phyloP scores from a whole-genome alignment of 345 rosid species.

The Schrenkiella parvula region DNA sequence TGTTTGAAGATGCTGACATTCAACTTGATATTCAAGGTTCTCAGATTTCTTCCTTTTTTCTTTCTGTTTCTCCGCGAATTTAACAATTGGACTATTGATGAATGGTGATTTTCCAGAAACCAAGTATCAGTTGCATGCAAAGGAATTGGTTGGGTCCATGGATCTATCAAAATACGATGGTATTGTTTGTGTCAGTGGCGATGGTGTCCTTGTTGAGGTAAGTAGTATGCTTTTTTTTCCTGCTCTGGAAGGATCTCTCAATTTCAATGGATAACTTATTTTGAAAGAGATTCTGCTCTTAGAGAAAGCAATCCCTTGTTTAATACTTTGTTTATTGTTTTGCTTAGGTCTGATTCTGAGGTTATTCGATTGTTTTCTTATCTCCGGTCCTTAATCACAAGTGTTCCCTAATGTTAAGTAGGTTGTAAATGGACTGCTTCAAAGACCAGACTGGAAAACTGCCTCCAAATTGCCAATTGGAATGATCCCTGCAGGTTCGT shows the following conservation, averaged over 20 bases:
- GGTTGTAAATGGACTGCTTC: constrained; percentile 95
- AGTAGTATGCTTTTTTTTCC: background rate
- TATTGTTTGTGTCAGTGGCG: constrained; percentile 94
- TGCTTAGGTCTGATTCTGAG: background rate
- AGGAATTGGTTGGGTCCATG: constrained; percentile 55
- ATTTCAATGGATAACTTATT: background rate
- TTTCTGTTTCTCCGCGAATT: background rate
- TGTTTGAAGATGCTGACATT: constrained; percentile 70
- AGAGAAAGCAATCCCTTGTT: background rate
- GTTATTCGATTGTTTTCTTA: too few species aligned
- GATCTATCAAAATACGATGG: constrained; percentile 73
- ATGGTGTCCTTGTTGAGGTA: constrained; percentile 96
- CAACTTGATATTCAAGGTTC: constrained; percentile 70
- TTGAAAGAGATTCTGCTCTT: background rate
- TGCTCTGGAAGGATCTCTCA: background rate
- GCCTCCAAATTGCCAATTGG: constrained; percentile 78
- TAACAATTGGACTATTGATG: background rate
- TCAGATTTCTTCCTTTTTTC: background rate
- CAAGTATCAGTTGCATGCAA: constrained; percentile 67
- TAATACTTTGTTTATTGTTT: background rate
- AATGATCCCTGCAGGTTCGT: constrained; percentile 82
- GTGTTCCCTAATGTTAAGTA: constrained; percentile 47
- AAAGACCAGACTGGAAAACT: constrained; percentile 77
- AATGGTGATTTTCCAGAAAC: constrained; percentile 51
- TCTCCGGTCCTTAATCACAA: constrained; percentile 11